Conservation (phyloP, 768 basidiomycete genomes). For the Pholiota molesta region DNA sequence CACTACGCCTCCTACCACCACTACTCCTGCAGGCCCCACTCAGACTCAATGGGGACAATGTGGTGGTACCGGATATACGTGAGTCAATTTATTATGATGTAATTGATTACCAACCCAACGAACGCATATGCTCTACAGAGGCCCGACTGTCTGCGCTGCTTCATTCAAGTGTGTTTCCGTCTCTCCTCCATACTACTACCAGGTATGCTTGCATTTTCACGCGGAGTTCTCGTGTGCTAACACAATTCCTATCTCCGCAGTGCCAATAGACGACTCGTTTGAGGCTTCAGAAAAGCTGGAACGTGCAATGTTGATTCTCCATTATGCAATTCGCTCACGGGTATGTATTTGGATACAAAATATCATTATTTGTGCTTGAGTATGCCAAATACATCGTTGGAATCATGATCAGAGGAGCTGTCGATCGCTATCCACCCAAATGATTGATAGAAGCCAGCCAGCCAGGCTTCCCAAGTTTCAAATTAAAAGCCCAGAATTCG, state of each 20-base stretch:
- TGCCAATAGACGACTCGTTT: conserved; percentile 11
- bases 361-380: conserved; percentile 3
- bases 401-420: neutral
- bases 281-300: neutral
- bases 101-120: neutral
- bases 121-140: neutral
- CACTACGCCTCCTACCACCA: conserved; percentile 6
- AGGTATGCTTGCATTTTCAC: conserved; percentile 5
- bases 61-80: conserved; percentile 22
- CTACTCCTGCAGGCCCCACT: conserved; percentile 19
- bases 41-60: conserved; percentile 28
- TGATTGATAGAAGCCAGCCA: neutral
- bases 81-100: neutral
- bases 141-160: conserved; percentile 20
- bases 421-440: neutral
- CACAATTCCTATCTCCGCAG: neutral
- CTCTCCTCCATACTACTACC: conserved; percentile 24
- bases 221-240: neutral
- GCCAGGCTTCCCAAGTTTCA: neutral
- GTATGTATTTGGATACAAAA: conserved; percentile 2
- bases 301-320: neutral
- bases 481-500: neutral
- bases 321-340: conserved; percentile 3
- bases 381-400: neutral
- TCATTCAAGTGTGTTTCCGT: conserved; percentile 23